Evolutionary conservation across 2,329 filamentous ascomycete genomes (phyloP).

Genomic region (Xylariaceae sp.): DNA sequence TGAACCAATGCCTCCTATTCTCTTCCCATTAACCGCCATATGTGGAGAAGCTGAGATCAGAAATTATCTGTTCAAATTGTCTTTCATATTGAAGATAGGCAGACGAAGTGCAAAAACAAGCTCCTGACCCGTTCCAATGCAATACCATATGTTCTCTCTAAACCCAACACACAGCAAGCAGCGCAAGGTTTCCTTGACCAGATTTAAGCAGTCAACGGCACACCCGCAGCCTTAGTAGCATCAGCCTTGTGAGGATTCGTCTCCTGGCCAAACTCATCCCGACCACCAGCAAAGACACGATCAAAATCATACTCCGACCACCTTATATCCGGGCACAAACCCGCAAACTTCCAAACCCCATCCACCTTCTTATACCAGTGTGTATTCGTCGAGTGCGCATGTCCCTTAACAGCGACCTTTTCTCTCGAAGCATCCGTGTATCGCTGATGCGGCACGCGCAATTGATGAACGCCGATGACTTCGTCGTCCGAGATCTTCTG

Average conservation of each 20-base stretch:
- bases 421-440: constrained; percentile 49
- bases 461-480: constrained; percentile 57
- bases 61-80: too few species aligned
- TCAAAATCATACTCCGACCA: constrained; percentile 58
- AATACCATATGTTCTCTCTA: too few species aligned
- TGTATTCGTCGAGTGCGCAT: constrained; percentile 54
- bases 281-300: constrained; percentile 45
- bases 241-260: too few species aligned
- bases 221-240: constrained; percentile 12
- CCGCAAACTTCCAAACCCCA: constrained; percentile 60
- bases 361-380: constrained; percentile 56
- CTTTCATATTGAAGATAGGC: too few species aligned
- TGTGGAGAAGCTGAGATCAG: too few species aligned
- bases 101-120: too few species aligned
- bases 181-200: too few species aligned
- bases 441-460: constrained; percentile 59
- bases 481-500: constrained; percentile 54
- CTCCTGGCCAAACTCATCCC: constrained; percentile 36
- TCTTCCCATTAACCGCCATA: too few species aligned
- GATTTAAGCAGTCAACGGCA: constrained; percentile 14
- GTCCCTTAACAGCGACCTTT: constrained; percentile 54
- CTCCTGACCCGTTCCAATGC: too few species aligned
- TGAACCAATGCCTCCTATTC: too few species aligned
- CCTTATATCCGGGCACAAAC: constrained; percentile 50
- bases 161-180: too few species aligned